Percentiles rank a stretch among this genome's conserved stretches.
Conservation (phyloP, 2,329 filamentous ascomycete species). For the Raffaelea albimanens region DNA sequence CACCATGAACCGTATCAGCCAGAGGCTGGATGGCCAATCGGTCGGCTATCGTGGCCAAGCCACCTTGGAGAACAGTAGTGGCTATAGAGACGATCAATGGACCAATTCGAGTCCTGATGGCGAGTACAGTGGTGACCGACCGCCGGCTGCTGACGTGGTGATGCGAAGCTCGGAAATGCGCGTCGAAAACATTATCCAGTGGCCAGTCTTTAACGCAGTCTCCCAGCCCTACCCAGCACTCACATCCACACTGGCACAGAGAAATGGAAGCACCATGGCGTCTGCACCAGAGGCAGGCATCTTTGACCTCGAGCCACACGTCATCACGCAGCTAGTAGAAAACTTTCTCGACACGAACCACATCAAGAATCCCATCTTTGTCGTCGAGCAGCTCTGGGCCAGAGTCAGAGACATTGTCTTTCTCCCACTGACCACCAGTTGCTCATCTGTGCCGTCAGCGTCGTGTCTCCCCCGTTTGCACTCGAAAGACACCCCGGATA, state of each 20-base stretch:
- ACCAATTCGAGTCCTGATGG: no score
- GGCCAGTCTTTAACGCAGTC: neutral
- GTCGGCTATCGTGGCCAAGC: neutral
- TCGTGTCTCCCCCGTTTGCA: slow-evolving; percentile 27
- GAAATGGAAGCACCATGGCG: neutral
- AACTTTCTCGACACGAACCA: slow-evolving; percentile 39
- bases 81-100: no score
- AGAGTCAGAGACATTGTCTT: slow-evolving; percentile 26
- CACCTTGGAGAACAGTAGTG: no score
- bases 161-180: slow-evolving; percentile 2
- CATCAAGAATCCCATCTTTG: slow-evolving; percentile 41
- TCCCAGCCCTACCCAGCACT: neutral
- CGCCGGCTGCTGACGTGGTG: slow-evolving; percentile 1
- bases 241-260: neutral
- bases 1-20: neutral
- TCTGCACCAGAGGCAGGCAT: neutral
- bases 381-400: slow-evolving; percentile 29
- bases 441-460: slow-evolving; percentile 34
- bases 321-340: slow-evolving; percentile 26
- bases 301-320: slow-evolving; percentile 15
- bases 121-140: neutral
- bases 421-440: slow-evolving; percentile 14
- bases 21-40: neutral
- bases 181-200: slow-evolving; percentile 1
- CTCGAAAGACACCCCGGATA: slow-evolving; percentile 18